Percentiles rank a stretch among this genome's conserved stretches.
Evolutionary conservation across 2,329 filamentous ascomycete genomes (phyloP).

Genomic region (Botrytis hyacinthi): DNA sequence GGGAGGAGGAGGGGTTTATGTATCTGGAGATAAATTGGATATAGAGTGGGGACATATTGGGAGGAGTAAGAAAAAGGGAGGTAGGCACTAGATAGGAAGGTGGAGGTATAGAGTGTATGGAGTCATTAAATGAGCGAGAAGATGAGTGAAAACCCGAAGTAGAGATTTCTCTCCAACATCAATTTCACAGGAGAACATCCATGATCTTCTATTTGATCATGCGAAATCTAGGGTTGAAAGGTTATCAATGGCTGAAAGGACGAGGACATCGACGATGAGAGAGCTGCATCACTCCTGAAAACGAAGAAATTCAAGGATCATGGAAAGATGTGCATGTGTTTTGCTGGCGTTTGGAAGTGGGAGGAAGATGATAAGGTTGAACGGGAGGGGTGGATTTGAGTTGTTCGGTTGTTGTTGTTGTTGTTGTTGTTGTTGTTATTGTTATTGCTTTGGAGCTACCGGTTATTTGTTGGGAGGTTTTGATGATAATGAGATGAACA

Average conservation of each 20-base stretch:
- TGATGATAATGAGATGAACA: not conserved
- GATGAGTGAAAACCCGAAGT: not conserved
- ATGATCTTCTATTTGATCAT: not conserved
- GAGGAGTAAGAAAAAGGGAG: not conserved
- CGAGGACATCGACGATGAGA: fast-evolving
- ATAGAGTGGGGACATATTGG: not conserved
- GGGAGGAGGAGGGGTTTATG: not conserved
- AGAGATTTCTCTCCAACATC: not conserved
- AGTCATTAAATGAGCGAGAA: not conserved
- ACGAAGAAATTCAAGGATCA: not conserved
- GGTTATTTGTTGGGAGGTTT: not conserved
- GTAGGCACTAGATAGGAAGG: too few species aligned
- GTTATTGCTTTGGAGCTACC: too few species aligned
- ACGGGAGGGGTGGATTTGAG: too few species aligned
- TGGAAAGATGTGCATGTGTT: not conserved
- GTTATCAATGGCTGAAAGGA: not conserved
- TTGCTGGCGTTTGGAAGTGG: not conserved
- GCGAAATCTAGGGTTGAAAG: fast-evolving
- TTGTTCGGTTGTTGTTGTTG: too few species aligned
- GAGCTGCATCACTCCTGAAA: not conserved
- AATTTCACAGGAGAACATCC: not conserved
- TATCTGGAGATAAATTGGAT: not conserved
- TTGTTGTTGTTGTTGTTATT: not conserved
- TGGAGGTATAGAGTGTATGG: not conserved
- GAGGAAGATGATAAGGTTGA: too few species aligned